Conservation (phyloP, 2,329 filamentous ascomycete species). For the Colletotrichum nymphaeae region DNA sequence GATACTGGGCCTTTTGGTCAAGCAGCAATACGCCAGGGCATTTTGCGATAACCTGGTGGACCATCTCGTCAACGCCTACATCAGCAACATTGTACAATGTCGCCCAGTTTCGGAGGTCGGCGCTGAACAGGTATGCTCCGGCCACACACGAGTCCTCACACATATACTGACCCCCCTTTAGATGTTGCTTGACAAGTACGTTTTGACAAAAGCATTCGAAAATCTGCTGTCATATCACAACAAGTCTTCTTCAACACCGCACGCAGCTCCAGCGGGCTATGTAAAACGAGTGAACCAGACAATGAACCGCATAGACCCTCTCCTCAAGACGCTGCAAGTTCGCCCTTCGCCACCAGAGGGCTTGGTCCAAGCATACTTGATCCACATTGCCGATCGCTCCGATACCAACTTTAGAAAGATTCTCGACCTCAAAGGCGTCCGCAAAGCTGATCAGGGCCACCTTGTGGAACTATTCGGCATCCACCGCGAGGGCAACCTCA, state of each 20-base stretch:
- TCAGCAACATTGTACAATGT: conserved; percentile 87
- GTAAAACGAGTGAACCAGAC: conserved; percentile 86
- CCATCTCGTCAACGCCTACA: conserved; percentile 81
- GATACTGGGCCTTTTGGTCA: conserved; percentile 81
- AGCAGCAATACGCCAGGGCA: conserved; percentile 92
- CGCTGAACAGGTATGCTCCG: conserved; percentile 91
- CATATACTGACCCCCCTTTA: conserved; percentile 51
- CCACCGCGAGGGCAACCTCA: conserved; percentile 80
- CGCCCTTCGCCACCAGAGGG: conserved; percentile 91
- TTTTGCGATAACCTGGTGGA: conserved; percentile 98
- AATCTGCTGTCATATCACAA: conserved; percentile 75
- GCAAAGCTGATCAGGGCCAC: conserved; percentile 83
- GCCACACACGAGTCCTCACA: background rate
- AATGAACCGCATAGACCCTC: conserved; percentile 88
- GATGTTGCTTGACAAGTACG: conserved; percentile 97
- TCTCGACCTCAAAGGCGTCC: conserved; percentile 92
- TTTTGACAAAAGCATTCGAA: conserved; percentile 82
- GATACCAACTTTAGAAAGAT: conserved; percentile 97
- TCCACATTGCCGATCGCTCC: conserved; percentile 93
- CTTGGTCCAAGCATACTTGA: conserved; percentile 95
- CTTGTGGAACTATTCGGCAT: conserved; percentile 86
- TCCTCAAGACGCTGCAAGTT: conserved; percentile 97
- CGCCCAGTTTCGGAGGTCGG: conserved; percentile 92
- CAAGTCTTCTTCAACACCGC: conserved; percentile 49
- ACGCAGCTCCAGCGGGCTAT: conserved; percentile 69